Percentiles rank a stretch among this genome's conserved stretches.
These are phyloP conservation scores for Scheffersomyces spartinae DNA, from an alignment of 805 yeast genomes.

Conservation along the genomic window DNA sequence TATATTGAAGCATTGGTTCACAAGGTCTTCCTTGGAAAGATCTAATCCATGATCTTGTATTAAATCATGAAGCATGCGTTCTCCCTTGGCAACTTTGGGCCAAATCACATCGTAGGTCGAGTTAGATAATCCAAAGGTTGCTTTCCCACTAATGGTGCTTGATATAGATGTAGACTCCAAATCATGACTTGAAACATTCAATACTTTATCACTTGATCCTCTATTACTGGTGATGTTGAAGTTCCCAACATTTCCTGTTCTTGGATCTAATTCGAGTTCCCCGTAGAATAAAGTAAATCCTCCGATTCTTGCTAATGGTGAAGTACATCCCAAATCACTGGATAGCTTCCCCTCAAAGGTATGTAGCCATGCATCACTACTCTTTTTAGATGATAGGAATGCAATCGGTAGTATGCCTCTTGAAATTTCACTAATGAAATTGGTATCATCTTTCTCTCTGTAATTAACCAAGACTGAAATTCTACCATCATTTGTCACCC, in stretches of 20 bases:
- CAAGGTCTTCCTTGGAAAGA: conserved; percentile 25
- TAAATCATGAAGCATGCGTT: conserved; percentile 10
- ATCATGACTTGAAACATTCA: too few species aligned
- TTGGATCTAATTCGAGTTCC: conserved; percentile 15
- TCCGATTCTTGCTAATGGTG: conserved; percentile 32
- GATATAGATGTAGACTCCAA: too few species aligned
- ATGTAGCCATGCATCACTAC: conserved; percentile 35
- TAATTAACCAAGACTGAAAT: conserved; percentile 70
- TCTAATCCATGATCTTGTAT: conserved; percentile 9
- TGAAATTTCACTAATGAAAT: conserved; percentile 27
- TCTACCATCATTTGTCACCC: conserved; percentile 45
- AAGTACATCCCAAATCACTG: too few species aligned
- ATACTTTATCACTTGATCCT: too few species aligned
- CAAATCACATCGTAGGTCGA: conserved; percentile 60
- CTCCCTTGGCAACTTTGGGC: conserved; percentile 58
- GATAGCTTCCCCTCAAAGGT: conserved; percentile 17
- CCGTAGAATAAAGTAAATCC: conserved; percentile 59
- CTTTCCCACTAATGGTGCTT: too few species aligned
- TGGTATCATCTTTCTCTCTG: conserved; percentile 32
- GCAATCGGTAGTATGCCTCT: conserved; percentile 41
- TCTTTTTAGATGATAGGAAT: conserved; percentile 24
- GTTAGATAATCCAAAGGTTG: conserved; percentile 54
- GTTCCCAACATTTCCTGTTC: conserved; percentile 15
- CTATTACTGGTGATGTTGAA: conserved; percentile 40
- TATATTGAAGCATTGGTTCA: conserved; percentile 41